Percentiles rank a stretch among this genome's conserved stretches.
Conservation (phyloP, 2,329 filamentous ascomycete genomes). For the Ophiostoma tasmaniense region DNA sequence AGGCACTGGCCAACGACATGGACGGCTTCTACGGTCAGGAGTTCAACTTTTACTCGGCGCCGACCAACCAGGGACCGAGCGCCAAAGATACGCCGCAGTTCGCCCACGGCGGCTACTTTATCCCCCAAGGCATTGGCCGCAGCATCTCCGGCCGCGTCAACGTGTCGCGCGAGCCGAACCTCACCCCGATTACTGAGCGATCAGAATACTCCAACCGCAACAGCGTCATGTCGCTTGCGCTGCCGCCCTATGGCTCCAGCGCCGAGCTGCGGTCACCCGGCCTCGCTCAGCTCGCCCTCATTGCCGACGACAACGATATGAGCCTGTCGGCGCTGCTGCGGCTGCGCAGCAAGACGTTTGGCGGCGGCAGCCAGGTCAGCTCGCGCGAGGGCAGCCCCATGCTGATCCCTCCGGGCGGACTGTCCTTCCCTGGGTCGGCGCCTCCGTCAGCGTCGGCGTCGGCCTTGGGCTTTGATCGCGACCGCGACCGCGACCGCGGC, state of each 20-base stretch:
- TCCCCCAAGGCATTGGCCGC: conserved; percentile 56
- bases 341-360: conserved; percentile 68
- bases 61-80: conserved; percentile 4
- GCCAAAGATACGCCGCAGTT: conserved; percentile 45
- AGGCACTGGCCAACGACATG: conserved; percentile 81
- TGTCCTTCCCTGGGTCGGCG: conserved; percentile 27
- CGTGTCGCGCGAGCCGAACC: conserved; percentile 74
- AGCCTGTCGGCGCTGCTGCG: conserved; percentile 63
- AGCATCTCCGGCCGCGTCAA: conserved; percentile 60
- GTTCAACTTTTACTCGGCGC: conserved; percentile 83
- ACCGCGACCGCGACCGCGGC: conserved; percentile 10
- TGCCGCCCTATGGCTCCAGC: conserved; percentile 37
- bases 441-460: conserved; percentile 26
- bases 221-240: conserved; percentile 67
- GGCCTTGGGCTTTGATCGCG: neutral
- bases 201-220: conserved; percentile 96
- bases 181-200: conserved; percentile 92
- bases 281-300: conserved; percentile 66
- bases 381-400: conserved; percentile 44
- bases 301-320: conserved; percentile 58
- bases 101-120: conserved; percentile 82
- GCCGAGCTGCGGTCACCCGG: conserved; percentile 58
- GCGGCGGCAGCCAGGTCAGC: conserved; percentile 61
- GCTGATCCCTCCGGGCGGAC: conserved; percentile 25
- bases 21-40: conserved; percentile 95